Base-by-base conservation (phyloP, 169 alveolate genomes). In the Babesia caballi region DNA sequence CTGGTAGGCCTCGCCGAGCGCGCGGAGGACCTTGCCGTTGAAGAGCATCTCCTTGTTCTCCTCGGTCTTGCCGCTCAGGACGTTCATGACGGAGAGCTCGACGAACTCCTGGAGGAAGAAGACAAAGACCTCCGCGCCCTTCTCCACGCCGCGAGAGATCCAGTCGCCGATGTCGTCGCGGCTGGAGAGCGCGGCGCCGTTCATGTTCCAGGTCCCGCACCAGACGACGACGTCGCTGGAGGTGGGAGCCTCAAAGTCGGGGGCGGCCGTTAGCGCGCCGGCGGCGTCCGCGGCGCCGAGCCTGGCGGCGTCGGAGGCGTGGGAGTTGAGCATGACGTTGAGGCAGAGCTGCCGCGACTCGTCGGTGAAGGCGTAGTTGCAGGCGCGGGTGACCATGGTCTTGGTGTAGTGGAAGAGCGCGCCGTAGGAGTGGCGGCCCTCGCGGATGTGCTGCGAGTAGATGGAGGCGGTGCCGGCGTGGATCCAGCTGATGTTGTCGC, bases 391-490 rank as follows among this genome's bases (percentile, higher is more conserved):
- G 27, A 80, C 78, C 58, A 63, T 61, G 21, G 76, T 80, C 51
- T 65, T 67, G 17, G 76, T 51, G 52, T 60, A 67, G 61, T 80
- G 82, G 44, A 80, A 46, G 42, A 63, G 32, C 1, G 74, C 67
- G 4, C 54, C 53, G 51, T 53, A 46, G 14, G 61, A 52, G 0
- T 73, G 63, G 27, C 54, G 50, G 23, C 68, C 81, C 47, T 80
- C 77, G 36, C 65, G 66, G n/a, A 97, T 95, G 17, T 94, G 97
- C 40, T 94, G 91, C 17, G 98, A 91, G 42, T 91, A 92, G 23
- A 94, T 95, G 46, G 97, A 91, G 14, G 96, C 95, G 14, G 98
- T 95, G n/a, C 98, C 98, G 4, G 99, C 86, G 82, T 94, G 94
- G 58, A 92, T 90, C 41, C 89, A 87, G 66, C 96, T 91, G 11